Conservation (phyloP, 495 filamentous ascomycete species). For the Penicillium canariense region DNA sequence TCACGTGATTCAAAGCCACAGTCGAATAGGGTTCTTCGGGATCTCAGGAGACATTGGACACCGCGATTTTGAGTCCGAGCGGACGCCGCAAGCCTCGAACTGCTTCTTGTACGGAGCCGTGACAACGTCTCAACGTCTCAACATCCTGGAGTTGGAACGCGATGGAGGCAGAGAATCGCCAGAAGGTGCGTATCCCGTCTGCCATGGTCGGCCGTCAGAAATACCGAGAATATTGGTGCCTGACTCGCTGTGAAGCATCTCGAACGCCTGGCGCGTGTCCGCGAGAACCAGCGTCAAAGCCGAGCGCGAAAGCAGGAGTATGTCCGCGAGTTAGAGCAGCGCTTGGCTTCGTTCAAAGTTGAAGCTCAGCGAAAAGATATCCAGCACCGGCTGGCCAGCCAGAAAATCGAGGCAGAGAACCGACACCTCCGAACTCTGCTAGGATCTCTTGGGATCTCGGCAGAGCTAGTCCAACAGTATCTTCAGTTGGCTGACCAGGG, state of each 20-base stretch:
- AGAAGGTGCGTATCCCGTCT: conserved; percentile 14
- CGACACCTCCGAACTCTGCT: conserved; percentile 30
- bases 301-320: conserved; percentile 76
- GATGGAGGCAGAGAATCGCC: conserved; percentile 12
- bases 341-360: conserved; percentile 57
- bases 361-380: conserved; percentile 36
- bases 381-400: conserved; percentile 33
- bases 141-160: background rate
- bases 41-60: conserved; percentile 2
- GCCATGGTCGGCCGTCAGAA: background rate
- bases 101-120: too few species aligned
- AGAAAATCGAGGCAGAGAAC: conserved; percentile 43
- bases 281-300: conserved; percentile 82
- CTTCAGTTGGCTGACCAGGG: conserved; percentile 22
- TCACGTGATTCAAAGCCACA: conserved; percentile 3
- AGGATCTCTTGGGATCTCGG: conserved; percentile 25
- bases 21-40: background rate
- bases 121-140: too few species aligned
- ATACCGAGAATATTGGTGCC: background rate
- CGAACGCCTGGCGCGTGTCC: conserved; percentile 44
- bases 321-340: conserved; percentile 64
- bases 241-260: conserved; percentile 27
- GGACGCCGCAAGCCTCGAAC: background rate
- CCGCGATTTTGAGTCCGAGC: background rate
- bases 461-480: conserved; percentile 31